Evolutionary conservation across 768 basidiomycete genomes (phyloP), one percentile per base, ranked within the genome.

Genomic region (Leucogyrophana mollusca): DNA sequence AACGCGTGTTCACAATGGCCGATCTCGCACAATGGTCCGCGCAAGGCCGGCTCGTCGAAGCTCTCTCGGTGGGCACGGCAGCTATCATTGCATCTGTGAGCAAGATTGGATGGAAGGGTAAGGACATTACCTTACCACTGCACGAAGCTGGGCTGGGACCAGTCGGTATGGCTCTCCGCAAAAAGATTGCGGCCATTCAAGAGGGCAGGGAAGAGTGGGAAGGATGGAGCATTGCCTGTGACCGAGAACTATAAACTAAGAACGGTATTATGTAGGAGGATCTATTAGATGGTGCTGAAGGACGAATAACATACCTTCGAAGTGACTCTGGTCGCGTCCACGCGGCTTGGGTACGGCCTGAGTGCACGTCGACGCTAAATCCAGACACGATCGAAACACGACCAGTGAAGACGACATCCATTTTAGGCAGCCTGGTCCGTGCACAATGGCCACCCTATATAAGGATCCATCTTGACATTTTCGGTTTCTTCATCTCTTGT

Each of bases 1-100:
- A 90, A 62, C 74, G 77, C 11, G 53, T 70, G 3, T 64, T 90
- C n/a, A 79, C 82, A 14, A 81, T 83, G 60, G 47, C 62, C 3
- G 79, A 90, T 43, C 57, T 90, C 71, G 81, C 8, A 60, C 74
- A 55, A 46, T 83, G 68, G 48, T 69, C 78, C 8, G 56, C 75
- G 46, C 66, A 78, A n/a, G 89, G 86, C 9, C 71, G 66, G 10
- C 74, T 97, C 9, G 73, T 85, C 17, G 94, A 97, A 65, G 74
- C 89, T 11, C 90, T 97, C 58, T 87, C 87, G 37, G 78, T 88
- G 24, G 94, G 94, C 61, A 90, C 87, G 0, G 91, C 90, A 6
- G 89, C 80, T 24, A 79, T 91, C 46, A 83, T 93, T 44, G 83
- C 77, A 22, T 78, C 85, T 3, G 78, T 87, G 0, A 75, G 85